These are phyloP conservation scores for Theobroma cacao DNA, from an alignment of 345 rosid species.

Conservation along the genomic window DNA sequence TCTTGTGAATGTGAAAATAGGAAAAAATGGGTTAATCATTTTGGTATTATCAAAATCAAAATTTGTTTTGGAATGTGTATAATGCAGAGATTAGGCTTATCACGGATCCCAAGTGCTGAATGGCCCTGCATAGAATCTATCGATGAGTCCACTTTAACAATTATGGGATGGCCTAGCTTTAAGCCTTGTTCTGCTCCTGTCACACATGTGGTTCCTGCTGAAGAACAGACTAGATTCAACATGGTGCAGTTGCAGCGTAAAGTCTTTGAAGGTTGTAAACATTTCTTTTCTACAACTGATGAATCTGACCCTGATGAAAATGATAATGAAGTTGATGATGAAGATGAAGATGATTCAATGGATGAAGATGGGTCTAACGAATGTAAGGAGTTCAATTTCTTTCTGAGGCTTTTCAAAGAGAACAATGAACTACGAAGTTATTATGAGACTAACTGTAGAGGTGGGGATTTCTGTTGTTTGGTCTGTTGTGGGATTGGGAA, in stretches of 20 bases:
- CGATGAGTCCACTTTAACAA: not conserved
- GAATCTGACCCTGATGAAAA: conserved; percentile 26
- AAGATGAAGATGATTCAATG: conserved; percentile 13
- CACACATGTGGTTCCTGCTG: conserved; percentile 13
- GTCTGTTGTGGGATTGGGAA: conserved; percentile 41
- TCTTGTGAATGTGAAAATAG: not conserved
- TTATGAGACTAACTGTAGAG: conserved; percentile 32
- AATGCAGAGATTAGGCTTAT: conserved; percentile 21
- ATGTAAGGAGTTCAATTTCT: conserved; percentile 33
- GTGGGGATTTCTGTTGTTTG: conserved; percentile 42
- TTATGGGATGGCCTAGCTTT: conserved; percentile 17
- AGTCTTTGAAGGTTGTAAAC: conserved; percentile 35
- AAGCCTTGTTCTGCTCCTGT: conserved; percentile 3
- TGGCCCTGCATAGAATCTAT: conserved; percentile 23
- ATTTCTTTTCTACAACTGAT: conserved; percentile 28
- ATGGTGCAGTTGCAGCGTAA: conserved; percentile 39
- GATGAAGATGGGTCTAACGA: conserved; percentile 24
- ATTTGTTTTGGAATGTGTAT: not conserved
- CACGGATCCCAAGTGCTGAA: not conserved
- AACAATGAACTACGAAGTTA: conserved; percentile 40
- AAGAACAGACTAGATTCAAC: conserved; percentile 32
- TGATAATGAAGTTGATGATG: conserved; percentile 20
- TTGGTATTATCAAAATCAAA: not conserved
- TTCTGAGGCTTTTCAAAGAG: conserved; percentile 38
- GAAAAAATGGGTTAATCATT: not conserved